Evolutionary conservation across 164 flowering plant genomes (phyloP).

Genomic region (Echeveria elegans): DNA sequence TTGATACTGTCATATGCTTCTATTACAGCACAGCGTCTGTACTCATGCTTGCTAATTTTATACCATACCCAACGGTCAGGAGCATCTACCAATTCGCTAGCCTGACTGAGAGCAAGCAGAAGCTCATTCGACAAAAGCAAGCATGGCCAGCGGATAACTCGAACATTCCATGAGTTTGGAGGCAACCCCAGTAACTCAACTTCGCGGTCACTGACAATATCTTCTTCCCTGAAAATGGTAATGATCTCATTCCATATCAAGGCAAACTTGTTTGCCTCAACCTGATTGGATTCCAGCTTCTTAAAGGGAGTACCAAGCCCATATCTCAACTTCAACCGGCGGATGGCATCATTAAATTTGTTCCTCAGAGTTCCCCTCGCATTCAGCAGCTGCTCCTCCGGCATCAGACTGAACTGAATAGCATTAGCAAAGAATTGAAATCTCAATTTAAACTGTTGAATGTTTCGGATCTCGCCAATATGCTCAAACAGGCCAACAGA

Average conservation of each 20-base stretch:
- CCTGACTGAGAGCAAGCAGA: conserved; percentile 57
- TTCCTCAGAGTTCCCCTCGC: conserved; percentile 34
- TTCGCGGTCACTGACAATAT: conserved; percentile 47
- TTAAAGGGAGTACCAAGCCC: conserved; percentile 49
- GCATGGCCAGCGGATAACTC: conserved; percentile 67
- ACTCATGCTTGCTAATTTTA: conserved; percentile 57
- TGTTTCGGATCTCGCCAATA: conserved; percentile 62
- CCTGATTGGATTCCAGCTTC: conserved; percentile 61
- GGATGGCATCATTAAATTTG: conserved; percentile 47
- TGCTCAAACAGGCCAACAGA: conserved; percentile 50
- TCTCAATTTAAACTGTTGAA: conserved; percentile 48
- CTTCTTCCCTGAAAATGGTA: conserved; percentile 50
- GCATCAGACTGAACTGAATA: conserved; percentile 66
- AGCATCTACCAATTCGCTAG: conserved; percentile 51
- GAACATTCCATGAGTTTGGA: conserved; percentile 46
- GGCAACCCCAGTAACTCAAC: conserved; percentile 56
- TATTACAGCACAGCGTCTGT: conserved; percentile 57
- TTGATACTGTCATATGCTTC: conserved; percentile 56
- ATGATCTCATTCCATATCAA: conserved; percentile 65
- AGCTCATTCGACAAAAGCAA: conserved; percentile 59
- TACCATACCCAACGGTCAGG: conserved; percentile 62
- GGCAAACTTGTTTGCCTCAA: conserved; percentile 58
- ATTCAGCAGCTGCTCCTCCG: conserved; percentile 59
- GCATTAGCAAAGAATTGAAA: conserved; percentile 74
- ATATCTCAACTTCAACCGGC: conserved; percentile 53